These are phyloP conservation scores for Scenedesmus sp. DNA, from an alignment of 163 green algal genomes.

Conservation along the genomic window DNA sequence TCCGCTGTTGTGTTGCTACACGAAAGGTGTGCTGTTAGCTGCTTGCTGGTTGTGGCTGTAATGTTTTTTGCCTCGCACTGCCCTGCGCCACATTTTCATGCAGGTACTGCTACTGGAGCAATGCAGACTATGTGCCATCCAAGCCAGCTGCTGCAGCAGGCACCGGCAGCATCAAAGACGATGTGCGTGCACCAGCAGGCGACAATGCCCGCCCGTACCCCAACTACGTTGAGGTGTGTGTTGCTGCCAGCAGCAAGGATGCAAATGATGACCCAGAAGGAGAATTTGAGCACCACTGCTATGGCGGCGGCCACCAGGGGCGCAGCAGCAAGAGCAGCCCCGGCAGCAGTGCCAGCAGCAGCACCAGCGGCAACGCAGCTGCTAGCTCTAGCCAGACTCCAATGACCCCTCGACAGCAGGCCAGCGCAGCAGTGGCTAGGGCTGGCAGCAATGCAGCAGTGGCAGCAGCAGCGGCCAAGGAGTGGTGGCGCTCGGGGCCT, in stretches of 20 bases:
- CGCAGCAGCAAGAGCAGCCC: background rate
- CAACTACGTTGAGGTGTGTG: constrained; percentile 21
- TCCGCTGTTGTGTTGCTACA: no score
- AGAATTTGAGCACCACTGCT: constrained; percentile 13
- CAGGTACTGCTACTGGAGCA: constrained; percentile 47
- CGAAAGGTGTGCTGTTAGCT: no score
- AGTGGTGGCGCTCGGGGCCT: background rate
- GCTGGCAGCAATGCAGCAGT: background rate
- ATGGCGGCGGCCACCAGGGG: background rate
- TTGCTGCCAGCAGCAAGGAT: background rate
- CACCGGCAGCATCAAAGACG: background rate
- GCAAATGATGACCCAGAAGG: background rate
- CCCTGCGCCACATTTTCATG: background rate
- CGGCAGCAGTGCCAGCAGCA: background rate
- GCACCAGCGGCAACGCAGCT: background rate
- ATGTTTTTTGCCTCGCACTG: no score
- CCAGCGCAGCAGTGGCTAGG: background rate
- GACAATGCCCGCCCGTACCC: background rate
- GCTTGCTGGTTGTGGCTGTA: no score
- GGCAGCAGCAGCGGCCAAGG: background rate
- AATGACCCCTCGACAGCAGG: background rate
- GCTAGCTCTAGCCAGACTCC: background rate
- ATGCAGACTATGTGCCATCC: background rate
- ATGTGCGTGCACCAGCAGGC: background rate
- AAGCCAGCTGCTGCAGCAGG: background rate